Conservation (phyloP, 306 rosid species). For the Lupinus albus region DNA sequence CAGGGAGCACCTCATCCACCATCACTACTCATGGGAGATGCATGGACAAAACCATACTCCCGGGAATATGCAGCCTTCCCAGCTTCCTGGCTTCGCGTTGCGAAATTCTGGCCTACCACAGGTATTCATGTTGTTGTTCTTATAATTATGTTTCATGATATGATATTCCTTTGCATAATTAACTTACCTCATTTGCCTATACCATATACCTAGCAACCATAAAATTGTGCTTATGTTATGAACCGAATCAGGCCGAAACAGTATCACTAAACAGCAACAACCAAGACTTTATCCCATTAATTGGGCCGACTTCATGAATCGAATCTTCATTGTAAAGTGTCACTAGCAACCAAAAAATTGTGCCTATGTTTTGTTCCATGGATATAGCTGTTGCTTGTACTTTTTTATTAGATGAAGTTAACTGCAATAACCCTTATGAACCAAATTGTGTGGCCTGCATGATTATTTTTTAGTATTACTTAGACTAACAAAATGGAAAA, state of each 20-base stretch:
- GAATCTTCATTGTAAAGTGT: too few relatives aligned
- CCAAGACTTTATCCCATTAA: too few relatives aligned
- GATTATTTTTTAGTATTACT: slow-evolving; percentile 30
- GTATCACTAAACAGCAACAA: too few relatives aligned
- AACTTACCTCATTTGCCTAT: not conserved
- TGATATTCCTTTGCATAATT: slow-evolving; percentile 7
- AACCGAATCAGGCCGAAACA: too few relatives aligned
- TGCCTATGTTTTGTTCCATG: not conserved
- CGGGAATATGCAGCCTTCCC: slow-evolving; percentile 98
- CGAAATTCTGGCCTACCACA: slow-evolving; percentile 96
- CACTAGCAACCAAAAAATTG: too few relatives aligned
- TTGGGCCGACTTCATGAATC: too few relatives aligned
- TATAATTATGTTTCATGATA: slow-evolving; percentile 17
- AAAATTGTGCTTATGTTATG: not conserved
- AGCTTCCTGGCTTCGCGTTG: slow-evolving; percentile 80
- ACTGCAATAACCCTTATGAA: not conserved
- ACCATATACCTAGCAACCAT: not conserved
- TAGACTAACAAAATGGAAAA: slow-evolving; percentile 17
- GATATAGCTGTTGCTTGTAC: not conserved
- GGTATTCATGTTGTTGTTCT: slow-evolving; percentile 48
- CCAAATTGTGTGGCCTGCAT: not conserved
- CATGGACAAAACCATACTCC: slow-evolving; percentile 95
- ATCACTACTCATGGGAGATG: slow-evolving; percentile 93
- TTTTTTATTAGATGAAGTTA: not conserved
- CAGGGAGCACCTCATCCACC: slow-evolving; percentile 99